Evolutionary conservation across 2,329 filamentous ascomycete species (phyloP), one percentile per base, ranked within the genome.

Genomic region (Parasarocladium wereldwijsianum): DNA sequence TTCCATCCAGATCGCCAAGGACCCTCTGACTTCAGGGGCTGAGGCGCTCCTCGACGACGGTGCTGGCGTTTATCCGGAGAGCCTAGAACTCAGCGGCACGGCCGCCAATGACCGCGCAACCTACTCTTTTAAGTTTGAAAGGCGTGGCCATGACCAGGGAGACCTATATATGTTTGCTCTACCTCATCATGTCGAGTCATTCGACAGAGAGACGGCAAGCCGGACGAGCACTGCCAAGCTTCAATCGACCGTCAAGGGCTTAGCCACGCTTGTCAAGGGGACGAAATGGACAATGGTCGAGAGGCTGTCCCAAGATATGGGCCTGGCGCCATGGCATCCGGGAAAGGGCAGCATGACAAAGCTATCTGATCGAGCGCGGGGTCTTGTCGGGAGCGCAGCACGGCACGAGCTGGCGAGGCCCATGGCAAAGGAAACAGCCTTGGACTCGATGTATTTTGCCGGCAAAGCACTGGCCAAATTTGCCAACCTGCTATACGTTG

Each of bases 381-480:
- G 61, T 3, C 56, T 60, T 3, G 77, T 92, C 33, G 55, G 58
- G 20, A 58, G 64, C 2, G 60, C 75, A 7, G 79, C 83, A 2
- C 60, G 64, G n/a, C 66, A 62, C 13, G 90, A 98, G 49, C 58
- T 93, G 1, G 66, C 70, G 1, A 76, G 90, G 51, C 66, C 85
- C 46, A 82, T 94, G 52, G 52, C 60, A n/a, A 57, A 59, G 0
- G 76, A 90, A 44, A 72, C 73, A 5, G 70, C 90, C 38, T 59
- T 82, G 20, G 70, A 87, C 47, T 93, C 84, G 21, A 86, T 93
- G 73, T 96, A 96, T 53, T 94, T 78, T 51, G 81, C 80, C 41
- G 90, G 90, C 41, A 96, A 87, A 62, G 78, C 73, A 1, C 55
- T 90, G 12, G 77, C 75, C 37, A 87, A 87, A 47, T 86, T 84